Percentiles rank a stretch among this genome's conserved stretches.
phyloP scores from a whole-genome alignment of 176 grass and related monocot genomes.

The Echinochloa phyllopogon region DNA sequence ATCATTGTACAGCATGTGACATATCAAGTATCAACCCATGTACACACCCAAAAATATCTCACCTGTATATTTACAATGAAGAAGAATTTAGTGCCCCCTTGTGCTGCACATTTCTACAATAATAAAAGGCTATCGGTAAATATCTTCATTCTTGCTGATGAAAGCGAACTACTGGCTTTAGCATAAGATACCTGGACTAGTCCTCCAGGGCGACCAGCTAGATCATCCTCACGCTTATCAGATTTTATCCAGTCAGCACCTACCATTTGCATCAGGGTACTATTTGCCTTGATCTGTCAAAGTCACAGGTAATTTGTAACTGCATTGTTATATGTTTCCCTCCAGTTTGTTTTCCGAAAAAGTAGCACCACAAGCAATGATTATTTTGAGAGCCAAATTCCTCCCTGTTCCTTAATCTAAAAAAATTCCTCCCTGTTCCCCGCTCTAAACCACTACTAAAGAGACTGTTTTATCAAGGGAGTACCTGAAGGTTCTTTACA shows the following conservation, averaged over 20 bases:
- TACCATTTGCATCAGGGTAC: conserved; percentile 97
- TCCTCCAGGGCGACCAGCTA: conserved; percentile 73
- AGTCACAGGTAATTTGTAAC: conserved; percentile 29
- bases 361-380: not conserved
- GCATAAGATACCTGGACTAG: conserved; percentile 83
- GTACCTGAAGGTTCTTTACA: not conserved
- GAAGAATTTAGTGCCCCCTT: conserved; percentile 86
- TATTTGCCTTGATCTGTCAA: conserved; percentile 83
- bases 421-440: not conserved
- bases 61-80: conserved; percentile 99
- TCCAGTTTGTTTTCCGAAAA: not conserved
- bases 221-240: conserved; percentile 95
- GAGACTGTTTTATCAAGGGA: not conserved
- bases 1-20: conserved; percentile 4
- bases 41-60: conserved; percentile 25
- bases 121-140: conserved; percentile 34
- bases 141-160: not conserved
- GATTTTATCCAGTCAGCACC: conserved; percentile 98
- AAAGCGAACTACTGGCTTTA: conserved; percentile 21
- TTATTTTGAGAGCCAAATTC: not conserved
- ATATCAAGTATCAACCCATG: not conserved
- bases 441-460: not conserved
- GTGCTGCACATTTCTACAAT: conserved; percentile 90
- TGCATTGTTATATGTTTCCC: conserved; percentile 1
- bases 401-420: not conserved